Percentiles rank a stretch among this genome's conserved stretches.
phyloP scores from a whole-genome alignment of 2,329 filamentous ascomycete species.

The Zarea fungicola region DNA sequence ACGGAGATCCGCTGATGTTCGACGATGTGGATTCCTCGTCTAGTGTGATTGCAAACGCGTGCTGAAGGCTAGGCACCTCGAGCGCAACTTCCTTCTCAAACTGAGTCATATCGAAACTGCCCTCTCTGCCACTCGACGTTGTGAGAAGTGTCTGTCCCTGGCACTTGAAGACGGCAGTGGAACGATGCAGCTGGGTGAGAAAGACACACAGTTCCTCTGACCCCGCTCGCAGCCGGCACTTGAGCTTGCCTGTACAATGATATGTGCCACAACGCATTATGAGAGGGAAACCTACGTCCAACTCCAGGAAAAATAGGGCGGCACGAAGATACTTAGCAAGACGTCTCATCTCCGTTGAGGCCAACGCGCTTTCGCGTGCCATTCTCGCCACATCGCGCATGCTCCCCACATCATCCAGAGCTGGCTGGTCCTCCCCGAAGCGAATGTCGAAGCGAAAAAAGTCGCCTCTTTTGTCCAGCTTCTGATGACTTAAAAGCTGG shows the following conservation, averaged over 20 bases:
- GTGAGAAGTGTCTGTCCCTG: neutral
- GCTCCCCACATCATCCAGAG: neutral
- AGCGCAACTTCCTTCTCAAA: neutral
- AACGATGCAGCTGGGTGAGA: neutral
- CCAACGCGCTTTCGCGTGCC: neutral
- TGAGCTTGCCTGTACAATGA: neutral
- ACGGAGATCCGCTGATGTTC: neutral
- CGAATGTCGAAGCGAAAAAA: constrained; percentile 2
- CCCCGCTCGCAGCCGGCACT: neutral
- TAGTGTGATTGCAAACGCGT: neutral
- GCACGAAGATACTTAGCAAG: neutral
- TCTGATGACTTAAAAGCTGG: constrained; percentile 14
- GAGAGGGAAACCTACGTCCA: neutral
- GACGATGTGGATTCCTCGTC: neutral
- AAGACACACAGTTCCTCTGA: neutral
- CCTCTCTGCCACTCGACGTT: neutral
- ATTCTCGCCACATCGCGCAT: neutral
- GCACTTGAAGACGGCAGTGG: neutral
- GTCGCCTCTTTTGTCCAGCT: constrained; percentile 2
- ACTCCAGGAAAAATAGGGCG: neutral
- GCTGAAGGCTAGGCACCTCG: neutral
- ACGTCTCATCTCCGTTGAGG: neutral
- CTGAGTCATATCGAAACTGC: neutral
- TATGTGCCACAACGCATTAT: neutral
- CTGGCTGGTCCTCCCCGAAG: neutral